Conservation (phyloP, 495 filamentous ascomycete genomes). For the Venustampulla echinocandica region DNA sequence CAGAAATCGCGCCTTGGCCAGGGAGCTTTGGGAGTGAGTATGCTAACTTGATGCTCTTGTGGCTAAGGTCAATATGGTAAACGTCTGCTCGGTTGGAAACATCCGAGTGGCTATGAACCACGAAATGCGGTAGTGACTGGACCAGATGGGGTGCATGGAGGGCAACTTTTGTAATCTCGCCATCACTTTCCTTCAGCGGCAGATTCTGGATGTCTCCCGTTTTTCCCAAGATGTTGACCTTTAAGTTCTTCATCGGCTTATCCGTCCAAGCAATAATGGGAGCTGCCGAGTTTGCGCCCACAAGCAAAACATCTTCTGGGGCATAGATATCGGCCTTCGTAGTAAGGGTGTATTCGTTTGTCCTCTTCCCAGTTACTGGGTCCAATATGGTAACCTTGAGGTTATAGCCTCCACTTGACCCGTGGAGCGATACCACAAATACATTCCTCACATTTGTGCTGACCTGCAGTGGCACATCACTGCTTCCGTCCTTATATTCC, state of each 20-base stretch:
- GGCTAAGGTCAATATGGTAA: conserved; percentile 68
- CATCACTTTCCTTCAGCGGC: conserved; percentile 31
- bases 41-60: conserved; percentile 55
- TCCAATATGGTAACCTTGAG: conserved; percentile 68
- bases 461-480: conserved; percentile 67
- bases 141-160: conserved; percentile 65
- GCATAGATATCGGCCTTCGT: conserved; percentile 64
- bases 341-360: conserved; percentile 55
- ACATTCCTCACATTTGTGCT: conserved; percentile 65
- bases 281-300: conserved; percentile 73
- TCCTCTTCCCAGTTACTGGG: conserved; percentile 56
- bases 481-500: conserved; percentile 60
- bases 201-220: conserved; percentile 37
- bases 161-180: conserved; percentile 55
- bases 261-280: conserved; percentile 81
- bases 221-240: conserved; percentile 78
- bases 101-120: conserved; percentile 71
- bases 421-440: conserved; percentile 70
- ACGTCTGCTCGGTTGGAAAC: conserved; percentile 74
- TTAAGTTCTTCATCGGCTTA: conserved; percentile 53
- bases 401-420: conserved; percentile 54
- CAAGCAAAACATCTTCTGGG: conserved; percentile 62
- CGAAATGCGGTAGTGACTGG: conserved; percentile 66
- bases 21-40: conserved; percentile 63
- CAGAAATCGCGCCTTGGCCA: conserved; percentile 67